A percentile compares a stretch with the other conserved stretches of the same genome.
Evolutionary conservation across 805 yeast genomes (phyloP).

Genomic region (Geotrichum ghanense): DNA sequence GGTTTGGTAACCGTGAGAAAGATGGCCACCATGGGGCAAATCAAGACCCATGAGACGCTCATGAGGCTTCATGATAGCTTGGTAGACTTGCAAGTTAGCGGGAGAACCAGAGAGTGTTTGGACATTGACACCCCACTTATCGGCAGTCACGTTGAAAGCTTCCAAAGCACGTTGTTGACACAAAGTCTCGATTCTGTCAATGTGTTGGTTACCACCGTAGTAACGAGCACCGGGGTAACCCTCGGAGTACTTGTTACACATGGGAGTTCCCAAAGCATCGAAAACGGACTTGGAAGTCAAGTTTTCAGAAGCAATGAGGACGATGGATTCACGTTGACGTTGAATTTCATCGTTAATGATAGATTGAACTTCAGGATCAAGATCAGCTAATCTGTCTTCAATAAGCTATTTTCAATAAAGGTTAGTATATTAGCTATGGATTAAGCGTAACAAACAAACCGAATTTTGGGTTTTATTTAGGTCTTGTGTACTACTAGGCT

Average conservation of each 20-base stretch:
- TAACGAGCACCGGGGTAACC: slow-evolving; percentile 99
- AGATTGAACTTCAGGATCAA: slow-evolving; percentile 31
- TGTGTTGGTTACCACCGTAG: slow-evolving; percentile 97
- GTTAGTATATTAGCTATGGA: background rate
- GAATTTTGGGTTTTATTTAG: no score
- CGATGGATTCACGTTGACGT: slow-evolving; percentile 90
- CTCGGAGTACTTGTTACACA: slow-evolving; percentile 97
- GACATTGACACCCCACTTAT: slow-evolving; percentile 95
- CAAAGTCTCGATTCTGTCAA: slow-evolving; percentile 82
- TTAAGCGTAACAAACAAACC: no score
- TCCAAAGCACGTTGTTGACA: slow-evolving; percentile 92
- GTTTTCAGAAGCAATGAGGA: slow-evolving; percentile 92
- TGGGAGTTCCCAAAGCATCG: slow-evolving; percentile 93
- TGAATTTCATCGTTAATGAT: slow-evolving; percentile 56
- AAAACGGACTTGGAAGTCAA: slow-evolving; percentile 93
- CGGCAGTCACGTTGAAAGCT: slow-evolving; percentile 71
- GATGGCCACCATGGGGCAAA: slow-evolving; percentile 97
- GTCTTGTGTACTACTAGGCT: no score
- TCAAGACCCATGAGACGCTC: slow-evolving; percentile 98
- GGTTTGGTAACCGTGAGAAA: slow-evolving; percentile 97
- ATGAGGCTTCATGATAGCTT: slow-evolving; percentile 88
- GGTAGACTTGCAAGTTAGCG: slow-evolving; percentile 93
- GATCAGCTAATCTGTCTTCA: slow-evolving; percentile 19
- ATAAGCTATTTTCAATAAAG: slow-evolving; percentile 12
- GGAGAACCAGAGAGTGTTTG: slow-evolving; percentile 96